Evolutionary conservation across 2,329 filamentous ascomycete species (phyloP).

Genomic region (Trichoderma sp.): DNA sequence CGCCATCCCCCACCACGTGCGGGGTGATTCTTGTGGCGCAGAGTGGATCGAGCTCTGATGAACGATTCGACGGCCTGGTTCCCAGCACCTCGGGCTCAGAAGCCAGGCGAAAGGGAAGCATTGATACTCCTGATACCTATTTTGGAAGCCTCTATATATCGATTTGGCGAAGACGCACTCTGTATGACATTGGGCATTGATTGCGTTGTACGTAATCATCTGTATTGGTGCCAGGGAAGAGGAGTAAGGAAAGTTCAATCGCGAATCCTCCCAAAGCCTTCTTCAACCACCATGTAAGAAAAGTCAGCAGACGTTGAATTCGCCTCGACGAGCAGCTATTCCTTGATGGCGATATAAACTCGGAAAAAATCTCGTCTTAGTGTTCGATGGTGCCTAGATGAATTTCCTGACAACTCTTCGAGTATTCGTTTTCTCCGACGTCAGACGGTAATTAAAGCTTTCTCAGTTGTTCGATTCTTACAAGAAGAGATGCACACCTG

Average conservation of each 20-base stretch:
- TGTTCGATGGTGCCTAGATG: background rate
- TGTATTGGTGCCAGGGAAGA: background rate
- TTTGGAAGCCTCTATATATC: background rate
- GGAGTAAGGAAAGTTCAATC: background rate
- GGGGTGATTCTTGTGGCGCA: constrained; percentile 3
- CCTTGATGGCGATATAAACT: background rate
- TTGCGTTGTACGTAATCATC: background rate
- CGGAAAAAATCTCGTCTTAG: background rate
- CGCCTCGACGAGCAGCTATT: background rate
- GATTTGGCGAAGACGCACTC: background rate
- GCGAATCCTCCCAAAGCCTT: background rate
- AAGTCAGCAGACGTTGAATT: background rate
- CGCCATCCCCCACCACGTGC: constrained; percentile 18
- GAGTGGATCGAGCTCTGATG: background rate
- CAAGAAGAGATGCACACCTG: background rate
- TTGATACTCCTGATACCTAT: background rate
- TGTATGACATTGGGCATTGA: background rate
- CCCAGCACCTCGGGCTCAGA: constrained; percentile 11
- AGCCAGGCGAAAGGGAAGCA: background rate
- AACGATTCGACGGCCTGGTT: background rate
- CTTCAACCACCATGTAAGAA: background rate
- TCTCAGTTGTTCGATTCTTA: background rate
- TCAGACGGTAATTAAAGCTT: background rate
- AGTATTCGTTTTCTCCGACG: background rate
- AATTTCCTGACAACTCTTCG: background rate